Evolutionary conservation across 2,329 filamentous ascomycete genomes (phyloP), one percentile per base, ranked within the genome.

Genomic region (Atkinsonella texensis): DNA sequence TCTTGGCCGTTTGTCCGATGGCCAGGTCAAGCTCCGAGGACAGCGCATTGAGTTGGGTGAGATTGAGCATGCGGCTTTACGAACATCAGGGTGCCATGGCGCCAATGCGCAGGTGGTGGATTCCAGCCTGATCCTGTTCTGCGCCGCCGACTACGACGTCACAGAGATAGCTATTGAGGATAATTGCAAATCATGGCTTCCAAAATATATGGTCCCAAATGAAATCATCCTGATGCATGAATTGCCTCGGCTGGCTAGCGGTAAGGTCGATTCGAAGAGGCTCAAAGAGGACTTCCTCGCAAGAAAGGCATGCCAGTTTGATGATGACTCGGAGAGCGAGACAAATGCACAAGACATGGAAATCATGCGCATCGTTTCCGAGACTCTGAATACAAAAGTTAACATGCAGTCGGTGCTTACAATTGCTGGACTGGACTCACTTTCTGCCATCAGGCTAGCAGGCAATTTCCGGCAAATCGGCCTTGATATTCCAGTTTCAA

Each of bases 21-120:
- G 87, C 0, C 90, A 96, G 65, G 83, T 95, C 48, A 95, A 95
- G 66, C 73, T 95, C 8, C 79, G 89, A 50, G 89, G 89, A 1
- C 89, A 95, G 65, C 76, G 89, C 47, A 78, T 94, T 48, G 86
- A 93, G 61, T 77, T 93, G 4, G 86, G 86, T 0, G 88, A 90
- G 61, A 74, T 89, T 18, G 87, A 91, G 62, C 80, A 87, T 57
- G 84, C 80, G 1, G 74, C 83, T 2, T 73, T 84, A 44, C 77
- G 77, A 51, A 75, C 79, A 0, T 62, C 70, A 0, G 79, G 78
- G 0, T 83, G 88, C 46, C 81, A 83, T 54, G 77, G 77, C 46
- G 83, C 81, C 1, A 76, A 83, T 13, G 87, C 82, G 2, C 74
- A 80, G 28, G 81, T 95, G 1, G 69, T 89, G 31, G 72, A 76